Evolutionary conservation across 108 stramenopile genomes (phyloP), one percentile per base, ranked within the genome.

Genomic region (Cyclotella sp.): DNA sequence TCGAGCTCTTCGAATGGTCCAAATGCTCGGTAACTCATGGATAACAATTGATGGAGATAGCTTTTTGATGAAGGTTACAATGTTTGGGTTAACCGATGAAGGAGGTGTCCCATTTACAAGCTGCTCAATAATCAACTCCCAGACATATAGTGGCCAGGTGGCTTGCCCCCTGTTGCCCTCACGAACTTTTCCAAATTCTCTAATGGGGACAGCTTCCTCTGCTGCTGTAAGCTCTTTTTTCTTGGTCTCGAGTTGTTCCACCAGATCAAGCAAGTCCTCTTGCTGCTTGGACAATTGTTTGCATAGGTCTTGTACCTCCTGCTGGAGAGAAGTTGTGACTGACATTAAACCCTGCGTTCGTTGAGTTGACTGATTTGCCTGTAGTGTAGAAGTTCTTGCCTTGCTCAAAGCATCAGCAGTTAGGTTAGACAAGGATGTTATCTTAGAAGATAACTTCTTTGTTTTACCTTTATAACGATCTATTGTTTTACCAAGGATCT

Each of bases 101-200:
- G 66, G 66, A 44, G 66, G 66, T 16, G 66, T 68, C 24, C 66
- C 66, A 68, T 68, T 68, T 12, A 68, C 66, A 11, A 68, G 44
- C 22, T 68, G 44, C 44, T 68, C 66, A 44, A 46, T 26, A 15
- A 68, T 68, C 15, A 46, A 28, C 43, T 68, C 49, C 51, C 47
- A 49, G 10, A 68, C 46, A 15, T 46, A 52, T 29, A 68, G 41
- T 46, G 66, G 66, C 66, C 66, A 68, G 16, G 15, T 46, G 11
- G 60, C 9, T 15, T 27, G 60, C 6, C 60, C 24, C 11, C 16
- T n/a, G 8, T n/a, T 55, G 19, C 54, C 16, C 8, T 21, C 45
- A 46, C 10, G 13, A 8, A 9, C 54, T 55, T 55, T 55, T 9
- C 11, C n/a, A 55, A 19, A 9, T n/a, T 10, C 13, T 12, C 13